These are phyloP conservation scores for Ogataea thermomethanolica DNA, from an alignment of 805 yeast species.

Conservation along the genomic window DNA sequence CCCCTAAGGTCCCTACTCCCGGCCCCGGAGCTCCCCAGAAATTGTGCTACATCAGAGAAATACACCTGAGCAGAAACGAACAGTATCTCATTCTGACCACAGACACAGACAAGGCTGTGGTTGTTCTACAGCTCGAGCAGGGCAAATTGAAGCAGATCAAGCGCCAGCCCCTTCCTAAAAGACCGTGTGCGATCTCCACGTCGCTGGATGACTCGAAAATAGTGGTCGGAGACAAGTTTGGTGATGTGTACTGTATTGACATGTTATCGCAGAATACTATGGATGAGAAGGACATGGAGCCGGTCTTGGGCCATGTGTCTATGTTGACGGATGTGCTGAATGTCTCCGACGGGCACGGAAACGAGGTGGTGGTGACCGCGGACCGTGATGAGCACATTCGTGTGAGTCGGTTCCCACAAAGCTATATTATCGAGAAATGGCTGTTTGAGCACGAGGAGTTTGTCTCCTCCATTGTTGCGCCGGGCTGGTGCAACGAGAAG, in stretches of 20 bases:
- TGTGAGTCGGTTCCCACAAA: constrained; percentile 72
- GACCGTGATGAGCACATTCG: constrained; percentile 97
- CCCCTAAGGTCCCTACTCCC: constrained; percentile 55
- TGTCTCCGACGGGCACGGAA: constrained; percentile 37
- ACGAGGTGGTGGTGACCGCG: constrained; percentile 63
- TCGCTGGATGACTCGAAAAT: constrained; percentile 49
- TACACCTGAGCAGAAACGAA: constrained; percentile 53
- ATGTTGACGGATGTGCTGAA: constrained; percentile 80
- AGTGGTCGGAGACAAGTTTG: constrained; percentile 89
- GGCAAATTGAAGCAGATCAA: constrained; percentile 40
- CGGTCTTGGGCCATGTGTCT: constrained; percentile 92
- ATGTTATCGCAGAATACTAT: constrained; percentile 37
- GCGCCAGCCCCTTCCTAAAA: constrained; percentile 80
- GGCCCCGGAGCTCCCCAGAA: constrained; percentile 69
- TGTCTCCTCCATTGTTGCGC: constrained; percentile 61
- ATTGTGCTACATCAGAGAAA: constrained; percentile 63
- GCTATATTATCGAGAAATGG: constrained; percentile 76
- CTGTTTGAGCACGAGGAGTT: constrained; percentile 85
- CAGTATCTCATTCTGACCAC: constrained; percentile 62
- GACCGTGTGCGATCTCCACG: constrained; percentile 81
- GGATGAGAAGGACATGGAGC: constrained; percentile 47
- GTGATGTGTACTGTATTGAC: constrained; percentile 77
- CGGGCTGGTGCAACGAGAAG: constrained; percentile 43
- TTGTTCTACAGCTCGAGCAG: constrained; percentile 49
- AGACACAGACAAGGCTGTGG: constrained; percentile 78